phyloP scores from a whole-genome alignment of 2,329 filamentous ascomycete species.

The Exophiala aquamarina region DNA sequence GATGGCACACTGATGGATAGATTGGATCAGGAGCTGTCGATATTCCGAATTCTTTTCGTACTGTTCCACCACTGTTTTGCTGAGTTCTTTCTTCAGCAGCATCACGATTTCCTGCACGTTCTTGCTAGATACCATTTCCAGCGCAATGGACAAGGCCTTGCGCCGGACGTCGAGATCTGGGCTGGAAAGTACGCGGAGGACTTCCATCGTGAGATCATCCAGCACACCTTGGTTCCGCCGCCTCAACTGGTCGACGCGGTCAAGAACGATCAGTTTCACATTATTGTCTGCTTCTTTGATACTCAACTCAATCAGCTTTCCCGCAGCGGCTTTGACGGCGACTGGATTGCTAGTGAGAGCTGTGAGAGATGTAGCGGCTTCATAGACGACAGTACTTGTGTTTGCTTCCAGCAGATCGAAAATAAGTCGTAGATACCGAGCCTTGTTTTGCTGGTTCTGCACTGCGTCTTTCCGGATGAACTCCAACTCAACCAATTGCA shows the following conservation, averaged over 20 bases:
- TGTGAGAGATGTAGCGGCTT: slow-evolving; percentile 92
- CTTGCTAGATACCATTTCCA: slow-evolving; percentile 98
- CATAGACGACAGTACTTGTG: slow-evolving; percentile 93
- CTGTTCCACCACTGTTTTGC: slow-evolving; percentile 96
- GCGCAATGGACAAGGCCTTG: slow-evolving; percentile 83
- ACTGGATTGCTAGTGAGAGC: slow-evolving; percentile 94
- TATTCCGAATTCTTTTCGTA: slow-evolving; percentile 99
- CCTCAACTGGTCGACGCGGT: slow-evolving; percentile 84
- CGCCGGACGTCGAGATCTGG: slow-evolving; percentile 93
- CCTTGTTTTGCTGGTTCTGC: slow-evolving; percentile 92
- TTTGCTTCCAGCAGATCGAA: slow-evolving; percentile 94
- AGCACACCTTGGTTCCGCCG: slow-evolving; percentile 87
- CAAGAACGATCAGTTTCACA: slow-evolving; percentile 96
- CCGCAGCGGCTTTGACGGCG: slow-evolving; percentile 92
- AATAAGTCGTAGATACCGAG: slow-evolving; percentile 87
- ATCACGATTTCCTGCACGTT: slow-evolving; percentile 98
- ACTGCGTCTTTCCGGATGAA: slow-evolving; percentile 98
- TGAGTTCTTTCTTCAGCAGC: slow-evolving; percentile 92
- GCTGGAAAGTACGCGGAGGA: slow-evolving; percentile 89
- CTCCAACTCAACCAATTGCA: slow-evolving; percentile 91
- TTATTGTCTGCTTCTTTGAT: slow-evolving; percentile 99
- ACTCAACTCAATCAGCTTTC: slow-evolving; percentile 93
- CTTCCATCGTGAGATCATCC: slow-evolving; percentile 95
- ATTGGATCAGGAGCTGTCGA: slow-evolving; percentile 90
- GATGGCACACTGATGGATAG: slow-evolving; percentile 97